Base-by-base conservation (phyloP, 805 yeast species). In the Yamadazyma sp. region DNA sequence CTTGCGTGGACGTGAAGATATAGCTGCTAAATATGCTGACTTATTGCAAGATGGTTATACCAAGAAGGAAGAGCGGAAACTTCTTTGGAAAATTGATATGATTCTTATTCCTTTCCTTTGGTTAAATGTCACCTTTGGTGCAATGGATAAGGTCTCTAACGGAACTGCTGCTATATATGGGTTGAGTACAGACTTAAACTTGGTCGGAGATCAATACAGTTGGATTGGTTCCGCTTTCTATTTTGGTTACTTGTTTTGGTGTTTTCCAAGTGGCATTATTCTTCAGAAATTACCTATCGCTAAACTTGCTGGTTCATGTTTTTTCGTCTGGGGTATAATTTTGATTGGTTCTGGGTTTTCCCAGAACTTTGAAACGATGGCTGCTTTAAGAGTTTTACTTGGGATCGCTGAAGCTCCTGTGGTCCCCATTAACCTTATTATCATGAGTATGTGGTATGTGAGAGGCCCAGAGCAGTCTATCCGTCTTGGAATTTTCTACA, bases 191-290 rank as follows among this genome's bases (percentile, higher is more conserved):
- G 65, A 59, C 35, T 45, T 58, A 37, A 17, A 44, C 6, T 46
- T 61, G 54, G 33, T 44, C 10, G 62, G 62, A 3, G 19, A 34
- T 37, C 50, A 55, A 31, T 56, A 52, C 42, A 52, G 50, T 6
- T 48, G 48, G 49, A 41, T 45, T 11, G 76, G 82, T n/a, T 67
- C 81, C 1, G 69, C 77, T 4, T 80, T 79, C 46, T 79, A 78
- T 50, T 50, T 56, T 39, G 67, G 66, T 14, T 60, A 57, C 42
- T 40, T 56, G 30, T 39, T 48, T 40, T 46, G 52, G 49, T 44
- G 45, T 13, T 41, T 42, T 27, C 57, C 57, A 4, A 36, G 52
- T 12, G 42, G 41, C 10, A 26, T 46, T 35, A 40, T 48, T 30
- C 40, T 51, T 19, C 53, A 49, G 20, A 53, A 49, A 32, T 38